Evolutionary conservation across 345 rosid genomes (phyloP).

Genomic region (Camelina hispida): DNA sequence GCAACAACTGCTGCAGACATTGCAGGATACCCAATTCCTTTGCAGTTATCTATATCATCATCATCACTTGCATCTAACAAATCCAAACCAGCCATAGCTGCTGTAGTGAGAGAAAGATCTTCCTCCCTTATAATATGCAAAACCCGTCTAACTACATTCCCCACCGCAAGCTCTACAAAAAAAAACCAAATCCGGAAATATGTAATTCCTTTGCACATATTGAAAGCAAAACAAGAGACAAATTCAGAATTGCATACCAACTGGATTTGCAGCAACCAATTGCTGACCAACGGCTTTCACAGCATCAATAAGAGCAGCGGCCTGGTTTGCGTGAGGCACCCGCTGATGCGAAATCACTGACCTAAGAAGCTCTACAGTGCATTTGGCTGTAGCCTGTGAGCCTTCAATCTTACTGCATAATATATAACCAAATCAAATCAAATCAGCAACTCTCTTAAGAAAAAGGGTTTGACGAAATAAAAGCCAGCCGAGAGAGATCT

Average conservation of each 20-base stretch:
- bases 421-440: slow-evolving; percentile 11
- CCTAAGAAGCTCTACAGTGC: slow-evolving; percentile 80
- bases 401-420: slow-evolving; percentile 87
- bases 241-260: slow-evolving; percentile 53
- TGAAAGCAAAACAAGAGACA: background rate
- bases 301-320: slow-evolving; percentile 83
- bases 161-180: slow-evolving; percentile 96
- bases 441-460: background rate
- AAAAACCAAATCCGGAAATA: slow-evolving; percentile 30
- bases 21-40: slow-evolving; percentile 59
- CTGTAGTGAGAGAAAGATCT: slow-evolving; percentile 79
- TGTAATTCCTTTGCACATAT: background rate
- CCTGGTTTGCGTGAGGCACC: slow-evolving; percentile 80
- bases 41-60: slow-evolving; percentile 62
- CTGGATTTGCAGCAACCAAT: slow-evolving; percentile 88
- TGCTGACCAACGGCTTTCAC: slow-evolving; percentile 78
- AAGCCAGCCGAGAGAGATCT: background rate
- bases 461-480: slow-evolving; percentile 24
- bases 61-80: slow-evolving; percentile 79
- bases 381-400: slow-evolving; percentile 89
- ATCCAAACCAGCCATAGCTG: slow-evolving; percentile 79
- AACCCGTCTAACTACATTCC: slow-evolving; percentile 93
- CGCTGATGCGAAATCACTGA: slow-evolving; percentile 91
- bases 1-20: slow-evolving; percentile 91
- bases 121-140: slow-evolving; percentile 96